Base-by-base conservation (phyloP, 2,329 filamentous ascomycete genomes). In the Aspergillus melleus region DNA sequence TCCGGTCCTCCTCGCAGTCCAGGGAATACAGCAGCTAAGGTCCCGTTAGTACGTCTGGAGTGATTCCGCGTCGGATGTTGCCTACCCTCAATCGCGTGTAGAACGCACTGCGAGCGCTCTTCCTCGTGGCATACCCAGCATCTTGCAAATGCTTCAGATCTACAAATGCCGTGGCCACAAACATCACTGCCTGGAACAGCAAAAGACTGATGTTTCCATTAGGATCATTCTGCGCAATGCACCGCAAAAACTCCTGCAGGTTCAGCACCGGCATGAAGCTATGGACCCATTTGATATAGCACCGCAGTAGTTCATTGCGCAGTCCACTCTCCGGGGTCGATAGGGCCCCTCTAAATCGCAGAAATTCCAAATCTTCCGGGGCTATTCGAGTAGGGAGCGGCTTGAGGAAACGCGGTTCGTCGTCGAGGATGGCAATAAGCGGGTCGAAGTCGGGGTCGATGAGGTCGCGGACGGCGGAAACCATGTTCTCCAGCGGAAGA, bases 101-200 rank as follows among this genome's bases (percentile, higher is more conserved):
- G 71, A 96, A 95, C 14, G 88, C 87, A 71, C 90, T 92, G 64
- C 92, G 85, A 14, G 92, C 92, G 66, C 87, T 87, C 75, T 93
- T 92, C 54, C 92, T 84, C 16, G 84, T 89, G 3, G 83, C 74
- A 72, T 90, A 96, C 1, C 92, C 92, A 22, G 89, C 91, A 59
- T 87, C 84, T 42, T 85, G 86, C 57, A 96, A 80, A 68, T 86
- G 82, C 59, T 87, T 84, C 75, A 91, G 86, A 68, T 94, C 90
- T 58, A 96, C 87, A 72, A 93, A 96, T 0, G 92, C 91, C 0
- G 90, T 90, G 1, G 90, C 91, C 3, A 91, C 88, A 72, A 96
- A 96, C 90, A 96, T 94, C 64, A 96, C 88, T n/a, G 92, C 90
- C 70, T 96, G 92, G 73, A 95, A 96, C 1, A 96, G 79, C 59